These are phyloP conservation scores for Circinella minor DNA, from an alignment of 371 early-diverging fungal genomes.

Conservation along the genomic window DNA sequence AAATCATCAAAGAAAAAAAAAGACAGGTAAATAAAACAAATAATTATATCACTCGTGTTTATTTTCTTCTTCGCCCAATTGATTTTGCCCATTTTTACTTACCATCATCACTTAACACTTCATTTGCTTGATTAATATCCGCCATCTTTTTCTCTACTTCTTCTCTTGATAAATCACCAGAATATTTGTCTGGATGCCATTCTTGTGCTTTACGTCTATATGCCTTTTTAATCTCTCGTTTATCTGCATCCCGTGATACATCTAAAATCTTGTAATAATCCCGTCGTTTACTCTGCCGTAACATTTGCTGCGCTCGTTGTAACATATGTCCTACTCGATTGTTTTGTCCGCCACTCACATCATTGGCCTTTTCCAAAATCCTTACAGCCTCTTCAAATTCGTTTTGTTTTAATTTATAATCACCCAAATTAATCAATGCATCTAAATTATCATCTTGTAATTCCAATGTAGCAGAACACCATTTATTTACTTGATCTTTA, in stretches of 20 bases:
- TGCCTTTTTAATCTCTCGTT: slow-evolving; percentile 89
- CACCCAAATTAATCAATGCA: slow-evolving; percentile 72
- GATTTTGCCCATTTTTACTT: slow-evolving; percentile 6
- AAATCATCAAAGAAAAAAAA: neutral
- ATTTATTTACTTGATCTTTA: slow-evolving; percentile 54
- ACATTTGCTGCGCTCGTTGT: slow-evolving; percentile 69
- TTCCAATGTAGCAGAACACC: slow-evolving; percentile 63
- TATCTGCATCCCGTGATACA: slow-evolving; percentile 76
- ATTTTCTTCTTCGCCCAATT: neutral
- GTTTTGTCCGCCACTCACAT: slow-evolving; percentile 62
- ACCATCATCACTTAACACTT: slow-evolving; percentile 85
- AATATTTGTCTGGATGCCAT: slow-evolving; percentile 92
- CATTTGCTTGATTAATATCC: slow-evolving; percentile 93
- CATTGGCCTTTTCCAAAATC: slow-evolving; percentile 76
- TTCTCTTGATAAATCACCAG: slow-evolving; percentile 78
- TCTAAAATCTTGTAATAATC: slow-evolving; percentile 95
- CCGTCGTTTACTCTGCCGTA: slow-evolving; percentile 72
- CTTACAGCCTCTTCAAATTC: slow-evolving; percentile 77
- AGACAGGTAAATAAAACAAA: slow-evolving; percentile 19
- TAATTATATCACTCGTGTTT: neutral
- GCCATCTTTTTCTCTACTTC: slow-evolving; percentile 90
- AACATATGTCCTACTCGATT: slow-evolving; percentile 61
- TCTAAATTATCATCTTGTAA: slow-evolving; percentile 70
- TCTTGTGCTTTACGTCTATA: slow-evolving; percentile 88
- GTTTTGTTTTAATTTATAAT: slow-evolving; percentile 68